Evolutionary conservation across 2,329 filamentous ascomycete species (phyloP).

Genomic region (Fusarium veterinarium): DNA sequence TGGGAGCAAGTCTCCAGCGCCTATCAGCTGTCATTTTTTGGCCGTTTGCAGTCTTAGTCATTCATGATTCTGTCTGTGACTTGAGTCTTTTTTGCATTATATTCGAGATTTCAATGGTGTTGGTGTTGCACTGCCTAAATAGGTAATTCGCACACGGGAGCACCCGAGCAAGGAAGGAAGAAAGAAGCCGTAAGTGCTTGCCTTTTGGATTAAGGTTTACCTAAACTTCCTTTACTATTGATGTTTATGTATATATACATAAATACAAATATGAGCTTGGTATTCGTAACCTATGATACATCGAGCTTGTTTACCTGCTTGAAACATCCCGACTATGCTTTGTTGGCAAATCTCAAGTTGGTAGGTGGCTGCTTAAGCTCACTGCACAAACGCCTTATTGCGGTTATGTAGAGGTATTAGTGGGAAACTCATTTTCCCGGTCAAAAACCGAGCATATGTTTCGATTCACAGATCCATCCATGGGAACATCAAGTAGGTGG

Average conservation of each 20-base stretch:
- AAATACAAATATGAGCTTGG: background rate
- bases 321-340: background rate
- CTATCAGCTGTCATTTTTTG: slow-evolving; percentile 27
- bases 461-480: slow-evolving; percentile 7
- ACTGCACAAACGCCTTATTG: background rate
- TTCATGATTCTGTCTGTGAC: too few relatives aligned
- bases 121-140: slow-evolving; percentile 1
- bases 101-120: background rate
- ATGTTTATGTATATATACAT: background rate
- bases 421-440: background rate
- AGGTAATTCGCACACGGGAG: background rate
- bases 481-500: background rate
- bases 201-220: background rate
- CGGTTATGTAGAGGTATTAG: background rate
- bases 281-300: background rate
- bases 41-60: background rate
- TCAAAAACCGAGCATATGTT: slow-evolving; percentile 13
- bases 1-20: slow-evolving; percentile 42
- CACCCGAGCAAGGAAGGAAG: background rate
- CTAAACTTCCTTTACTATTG: background rate
- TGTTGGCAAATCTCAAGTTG: background rate
- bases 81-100: background rate
- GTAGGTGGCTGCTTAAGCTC: background rate
- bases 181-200: background rate
- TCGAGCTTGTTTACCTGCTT: background rate